phyloP scores from a whole-genome alignment of 768 basidiomycete species.

The Coprinopsis sp. region DNA sequence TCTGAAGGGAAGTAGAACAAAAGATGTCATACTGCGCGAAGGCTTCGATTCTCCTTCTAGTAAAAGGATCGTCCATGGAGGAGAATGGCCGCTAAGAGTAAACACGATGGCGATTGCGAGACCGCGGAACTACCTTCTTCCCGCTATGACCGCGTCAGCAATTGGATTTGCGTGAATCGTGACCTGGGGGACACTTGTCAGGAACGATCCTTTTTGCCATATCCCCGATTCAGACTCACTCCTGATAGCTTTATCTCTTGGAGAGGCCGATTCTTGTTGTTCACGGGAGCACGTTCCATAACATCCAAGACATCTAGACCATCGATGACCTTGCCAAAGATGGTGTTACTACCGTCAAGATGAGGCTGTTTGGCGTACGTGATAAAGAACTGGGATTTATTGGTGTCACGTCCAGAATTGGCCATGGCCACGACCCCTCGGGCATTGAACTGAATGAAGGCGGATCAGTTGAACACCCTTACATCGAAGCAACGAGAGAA shows the following conservation, averaged over 20 bases:
- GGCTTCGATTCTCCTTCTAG: too few relatives aligned
- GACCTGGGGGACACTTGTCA: too few relatives aligned
- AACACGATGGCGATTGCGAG: constrained; percentile 4
- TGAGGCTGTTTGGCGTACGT: constrained; percentile 91
- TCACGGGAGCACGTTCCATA: constrained; percentile 93
- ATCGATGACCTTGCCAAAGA: constrained; percentile 97
- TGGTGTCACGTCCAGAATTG: constrained; percentile 90
- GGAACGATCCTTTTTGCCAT: too few relatives aligned
- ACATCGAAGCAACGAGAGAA: constrained; percentile 10
- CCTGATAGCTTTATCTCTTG: constrained; percentile 78
- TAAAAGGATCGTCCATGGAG: neutral
- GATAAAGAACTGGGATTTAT: constrained; percentile 89
- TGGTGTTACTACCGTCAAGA: constrained; percentile 91
- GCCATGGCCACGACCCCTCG: constrained; percentile 98
- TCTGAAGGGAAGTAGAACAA: too few relatives aligned
- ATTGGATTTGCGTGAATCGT: constrained; percentile 95
- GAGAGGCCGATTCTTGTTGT: constrained; percentile 83
- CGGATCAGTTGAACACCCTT: constrained; percentile 19
- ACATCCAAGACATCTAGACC: constrained; percentile 91
- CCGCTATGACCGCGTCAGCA: constrained; percentile 63
- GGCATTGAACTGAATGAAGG: constrained; percentile 72
- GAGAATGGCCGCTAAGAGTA: too few relatives aligned
- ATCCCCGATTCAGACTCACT: too few relatives aligned
- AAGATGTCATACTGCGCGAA: too few relatives aligned
- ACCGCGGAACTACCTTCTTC: constrained; percentile 23